phyloP scores from a whole-genome alignment of 441 rosid species.

The Dalechampia spathulata region DNA sequence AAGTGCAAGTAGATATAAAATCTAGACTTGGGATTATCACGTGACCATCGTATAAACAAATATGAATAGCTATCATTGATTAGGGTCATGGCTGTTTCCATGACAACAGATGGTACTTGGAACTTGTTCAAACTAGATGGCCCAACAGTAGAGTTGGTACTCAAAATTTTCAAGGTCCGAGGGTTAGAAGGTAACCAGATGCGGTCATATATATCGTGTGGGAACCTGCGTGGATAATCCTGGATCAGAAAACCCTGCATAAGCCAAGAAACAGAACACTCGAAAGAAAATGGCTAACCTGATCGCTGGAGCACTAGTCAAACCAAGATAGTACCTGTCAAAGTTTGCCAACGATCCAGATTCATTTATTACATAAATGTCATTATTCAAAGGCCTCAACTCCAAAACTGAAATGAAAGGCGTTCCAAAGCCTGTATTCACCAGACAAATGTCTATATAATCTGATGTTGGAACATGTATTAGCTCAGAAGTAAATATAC shows the following conservation, averaged over 20 bases:
- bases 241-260: neutral
- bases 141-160: neutral
- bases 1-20: slow-evolving; percentile 38
- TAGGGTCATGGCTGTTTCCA: slow-evolving; percentile 30
- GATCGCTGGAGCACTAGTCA: slow-evolving; percentile 1
- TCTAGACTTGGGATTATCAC: slow-evolving; percentile 9
- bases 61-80: slow-evolving; percentile 8
- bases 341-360: slow-evolving; percentile 22
- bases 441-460: slow-evolving; percentile 35
- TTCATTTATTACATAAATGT: slow-evolving; percentile 20
- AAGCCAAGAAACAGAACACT: too few relatives aligned
- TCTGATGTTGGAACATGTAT: slow-evolving; percentile 18
- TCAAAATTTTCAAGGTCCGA: slow-evolving; percentile 1
- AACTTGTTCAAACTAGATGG: neutral
- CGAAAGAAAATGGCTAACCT: slow-evolving; percentile 18
- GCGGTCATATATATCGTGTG: slow-evolving; percentile 34
- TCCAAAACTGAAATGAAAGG: too few relatives aligned
- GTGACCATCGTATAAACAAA: slow-evolving; percentile 3
- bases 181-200: slow-evolving; percentile 20
- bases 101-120: slow-evolving; percentile 21
- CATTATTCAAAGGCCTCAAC: slow-evolving; percentile 28
- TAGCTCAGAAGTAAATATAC: slow-evolving; percentile 19
- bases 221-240: slow-evolving; percentile 18
- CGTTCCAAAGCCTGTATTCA: slow-evolving; percentile 29
- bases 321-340: slow-evolving; percentile 21